These are phyloP conservation scores for Gaultheria prostrata DNA, from an alignment of 148 eudicot genomes.

Conservation along the genomic window DNA sequence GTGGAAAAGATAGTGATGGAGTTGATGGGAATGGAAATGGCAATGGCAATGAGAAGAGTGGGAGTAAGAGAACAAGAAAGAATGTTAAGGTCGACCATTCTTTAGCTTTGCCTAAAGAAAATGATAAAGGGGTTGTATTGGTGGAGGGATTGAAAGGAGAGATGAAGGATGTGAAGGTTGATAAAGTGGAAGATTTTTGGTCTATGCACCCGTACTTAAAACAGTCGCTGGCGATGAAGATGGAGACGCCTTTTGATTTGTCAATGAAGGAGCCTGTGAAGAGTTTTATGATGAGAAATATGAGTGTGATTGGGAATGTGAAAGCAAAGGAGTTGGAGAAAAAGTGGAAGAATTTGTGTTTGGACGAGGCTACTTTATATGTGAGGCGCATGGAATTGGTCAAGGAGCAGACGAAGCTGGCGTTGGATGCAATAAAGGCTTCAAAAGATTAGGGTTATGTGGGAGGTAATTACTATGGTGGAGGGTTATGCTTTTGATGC, in stretches of 20 bases:
- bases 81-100: conserved; percentile 7
- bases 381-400: conserved; percentile 19
- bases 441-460: not conserved
- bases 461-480: not conserved
- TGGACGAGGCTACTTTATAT: conserved; percentile 24
- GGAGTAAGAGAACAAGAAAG: conserved; percentile 8
- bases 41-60: conserved; percentile 2
- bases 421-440: conserved; percentile 23
- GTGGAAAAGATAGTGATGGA: conserved; percentile 2
- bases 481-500: not conserved
- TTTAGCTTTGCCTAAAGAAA: conserved; percentile 3
- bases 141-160: not conserved
- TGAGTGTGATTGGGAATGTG: conserved; percentile 27
- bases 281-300: conserved; percentile 11
- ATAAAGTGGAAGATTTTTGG: conserved; percentile 7
- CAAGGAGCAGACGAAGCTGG: conserved; percentile 21
- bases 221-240: not conserved
- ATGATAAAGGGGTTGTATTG: not conserved
- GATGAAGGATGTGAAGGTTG: conserved; percentile 4
- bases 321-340: conserved; percentile 37
- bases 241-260: not conserved
- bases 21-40: not conserved
- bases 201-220: conserved; percentile 24
- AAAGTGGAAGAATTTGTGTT: conserved; percentile 34
- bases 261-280: conserved; percentile 8